phyloP scores from a whole-genome alignment of 73 alveolate genomes.

The Stentor coeruleus region DNA sequence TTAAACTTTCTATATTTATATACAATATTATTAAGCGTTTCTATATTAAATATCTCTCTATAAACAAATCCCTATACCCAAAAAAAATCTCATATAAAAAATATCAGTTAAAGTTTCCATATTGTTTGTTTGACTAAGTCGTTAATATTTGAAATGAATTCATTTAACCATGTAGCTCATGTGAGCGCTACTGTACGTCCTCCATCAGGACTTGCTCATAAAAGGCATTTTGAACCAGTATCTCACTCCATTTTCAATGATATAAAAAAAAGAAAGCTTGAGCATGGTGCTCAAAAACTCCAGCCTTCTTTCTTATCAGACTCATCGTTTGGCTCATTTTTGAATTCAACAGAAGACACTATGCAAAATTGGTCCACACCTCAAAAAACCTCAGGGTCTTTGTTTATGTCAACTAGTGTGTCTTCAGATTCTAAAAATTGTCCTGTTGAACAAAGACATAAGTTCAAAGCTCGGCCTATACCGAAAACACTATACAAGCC shows the following conservation, averaged over 20 bases:
- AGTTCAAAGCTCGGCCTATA: background rate
- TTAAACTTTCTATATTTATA: no score
- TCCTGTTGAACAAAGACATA: no score
- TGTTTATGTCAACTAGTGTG: background rate
- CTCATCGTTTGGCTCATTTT: no score
- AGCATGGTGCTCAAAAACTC: background rate
- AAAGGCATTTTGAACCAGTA: background rate
- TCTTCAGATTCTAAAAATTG: background rate
- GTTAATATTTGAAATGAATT: background rate
- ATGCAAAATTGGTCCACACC: background rate
- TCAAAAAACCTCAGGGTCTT: background rate
- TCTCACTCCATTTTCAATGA: background rate
- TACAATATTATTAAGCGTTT: no score
- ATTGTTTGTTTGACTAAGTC: no score
- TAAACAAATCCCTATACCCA: no score
- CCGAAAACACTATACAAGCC: background rate
- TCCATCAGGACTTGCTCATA: background rate
- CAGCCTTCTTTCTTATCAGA: background rate
- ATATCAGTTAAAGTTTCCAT: no score
- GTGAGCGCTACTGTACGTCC: background rate
- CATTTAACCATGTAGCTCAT: background rate
- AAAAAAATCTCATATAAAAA: no score
- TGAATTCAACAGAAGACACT: no score
- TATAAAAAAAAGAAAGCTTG: background rate
- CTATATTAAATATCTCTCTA: no score